Evolutionary conservation across 139 green algal species (phyloP).

Genomic region (Auxenochlorella pyrenoidosa): DNA sequence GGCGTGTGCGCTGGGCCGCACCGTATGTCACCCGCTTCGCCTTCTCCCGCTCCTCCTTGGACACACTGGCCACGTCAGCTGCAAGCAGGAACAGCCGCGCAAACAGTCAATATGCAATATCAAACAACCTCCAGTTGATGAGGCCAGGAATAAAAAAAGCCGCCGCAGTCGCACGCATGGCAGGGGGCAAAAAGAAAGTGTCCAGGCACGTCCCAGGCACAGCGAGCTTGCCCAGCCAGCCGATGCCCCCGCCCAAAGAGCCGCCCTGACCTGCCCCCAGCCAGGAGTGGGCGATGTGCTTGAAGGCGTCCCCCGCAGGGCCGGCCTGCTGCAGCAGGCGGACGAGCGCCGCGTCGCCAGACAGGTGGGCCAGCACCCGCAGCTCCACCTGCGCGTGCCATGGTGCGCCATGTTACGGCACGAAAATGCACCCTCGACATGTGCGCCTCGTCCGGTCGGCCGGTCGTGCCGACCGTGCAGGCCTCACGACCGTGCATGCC

Average conservation of each 20-base stretch:
- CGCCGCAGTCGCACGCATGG: too few relatives aligned
- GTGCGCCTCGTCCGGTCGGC: too few relatives aligned
- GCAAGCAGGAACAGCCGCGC: background rate
- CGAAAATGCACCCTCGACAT: too few relatives aligned
- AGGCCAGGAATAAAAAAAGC: too few relatives aligned
- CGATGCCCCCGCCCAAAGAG: background rate
- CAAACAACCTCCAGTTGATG: background rate
- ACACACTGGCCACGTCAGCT: conserved; percentile 26
- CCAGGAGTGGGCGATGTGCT: conserved; percentile 56
- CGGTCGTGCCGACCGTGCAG: too few relatives aligned
- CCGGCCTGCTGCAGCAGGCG: conserved; percentile 46
- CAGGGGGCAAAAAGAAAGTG: too few relatives aligned
- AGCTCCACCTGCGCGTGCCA: conserved; percentile 72
- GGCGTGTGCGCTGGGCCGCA: too few relatives aligned
- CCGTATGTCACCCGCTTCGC: conserved; percentile 73
- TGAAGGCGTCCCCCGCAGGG: conserved; percentile 60
- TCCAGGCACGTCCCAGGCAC: background rate
- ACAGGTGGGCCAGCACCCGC: conserved; percentile 73
- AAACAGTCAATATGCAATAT: background rate
- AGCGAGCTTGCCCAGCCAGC: background rate
- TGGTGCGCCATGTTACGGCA: too few relatives aligned
- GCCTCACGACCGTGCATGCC: too few relatives aligned
- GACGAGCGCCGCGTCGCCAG: conserved; percentile 51
- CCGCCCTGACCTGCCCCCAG: conserved; percentile 11
- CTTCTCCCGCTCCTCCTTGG: conserved; percentile 54